These are phyloP conservation scores for Tylopilus felleus DNA, from an alignment of 768 basidiomycete genomes.

Conservation along the genomic window DNA sequence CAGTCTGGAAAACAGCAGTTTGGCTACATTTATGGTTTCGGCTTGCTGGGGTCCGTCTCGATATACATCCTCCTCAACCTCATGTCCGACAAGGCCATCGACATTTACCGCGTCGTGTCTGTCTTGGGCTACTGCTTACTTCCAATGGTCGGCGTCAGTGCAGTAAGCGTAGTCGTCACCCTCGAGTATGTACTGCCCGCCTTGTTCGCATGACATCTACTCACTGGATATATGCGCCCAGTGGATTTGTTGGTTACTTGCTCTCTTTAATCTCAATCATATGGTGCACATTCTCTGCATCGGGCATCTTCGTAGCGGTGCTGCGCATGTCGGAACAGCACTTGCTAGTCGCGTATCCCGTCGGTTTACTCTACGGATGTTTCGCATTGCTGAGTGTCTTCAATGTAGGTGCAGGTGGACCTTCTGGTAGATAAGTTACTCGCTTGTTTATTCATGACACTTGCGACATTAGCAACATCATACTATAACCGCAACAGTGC, in stretches of 20 bases:
- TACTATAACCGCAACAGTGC: neutral
- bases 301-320: constrained; percentile 92
- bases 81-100: constrained; percentile 94
- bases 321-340: constrained; percentile 95
- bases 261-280: constrained; percentile 78
- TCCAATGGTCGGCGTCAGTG: constrained; percentile 93
- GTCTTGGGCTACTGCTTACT: constrained; percentile 96
- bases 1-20: constrained; percentile 99
- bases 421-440: constrained; percentile 30
- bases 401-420: constrained; percentile 46
- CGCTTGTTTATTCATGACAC: constrained; percentile 6
- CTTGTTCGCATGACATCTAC: neutral
- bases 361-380: constrained; percentile 90
- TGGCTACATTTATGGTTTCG: constrained; percentile 97
- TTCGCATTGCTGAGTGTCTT: constrained; percentile 93
- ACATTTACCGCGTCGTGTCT: constrained; percentile 91
- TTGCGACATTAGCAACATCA: neutral
- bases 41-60: constrained; percentile 86
- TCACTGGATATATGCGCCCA: constrained; percentile 28
- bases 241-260: constrained; percentile 82
- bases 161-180: constrained; percentile 79
- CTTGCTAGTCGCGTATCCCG: constrained; percentile 93
- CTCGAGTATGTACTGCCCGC: constrained; percentile 66
- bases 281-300: constrained; percentile 98
- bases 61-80: constrained; percentile 94